Evolutionary conservation across 148 eudicot genomes (phyloP).

Genomic region (Agrostemma githago): DNA sequence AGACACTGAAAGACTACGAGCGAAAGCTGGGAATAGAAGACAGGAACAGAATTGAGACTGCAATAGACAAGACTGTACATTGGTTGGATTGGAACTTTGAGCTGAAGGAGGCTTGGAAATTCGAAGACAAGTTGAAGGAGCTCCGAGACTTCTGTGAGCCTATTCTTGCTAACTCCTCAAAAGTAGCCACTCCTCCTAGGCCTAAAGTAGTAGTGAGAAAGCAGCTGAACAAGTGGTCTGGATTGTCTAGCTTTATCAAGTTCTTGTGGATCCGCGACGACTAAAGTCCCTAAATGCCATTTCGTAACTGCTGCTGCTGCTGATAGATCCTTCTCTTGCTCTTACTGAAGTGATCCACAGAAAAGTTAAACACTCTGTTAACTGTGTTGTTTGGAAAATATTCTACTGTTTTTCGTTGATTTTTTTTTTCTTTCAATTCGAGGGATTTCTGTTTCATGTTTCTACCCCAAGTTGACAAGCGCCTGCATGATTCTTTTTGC

Average conservation of each 20-base stretch:
- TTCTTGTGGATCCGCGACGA: neutral
- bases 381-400: no score
- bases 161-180: neutral
- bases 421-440: no score
- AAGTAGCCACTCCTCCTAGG: no score
- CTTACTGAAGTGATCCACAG: no score
- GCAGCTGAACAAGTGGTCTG: neutral
- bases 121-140: conserved; percentile 15
- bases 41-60: neutral
- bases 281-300: neutral
- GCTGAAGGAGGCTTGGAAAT: conserved; percentile 6
- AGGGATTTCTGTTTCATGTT: no score
- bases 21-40: conserved; percentile 5
- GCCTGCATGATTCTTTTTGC: no score
- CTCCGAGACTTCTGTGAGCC: conserved; percentile 17
- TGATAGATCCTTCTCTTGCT: no score
- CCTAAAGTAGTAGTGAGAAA: neutral
- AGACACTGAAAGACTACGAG: neutral
- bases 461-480: no score
- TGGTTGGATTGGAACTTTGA: conserved; percentile 23
- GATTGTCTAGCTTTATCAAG: neutral
- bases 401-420: no score
- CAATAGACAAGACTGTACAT: neutral
- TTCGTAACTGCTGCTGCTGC: no score
- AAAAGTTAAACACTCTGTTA: no score